phyloP scores from a whole-genome alignment of 768 basidiomycete species.

The Kwoniella sp. region DNA sequence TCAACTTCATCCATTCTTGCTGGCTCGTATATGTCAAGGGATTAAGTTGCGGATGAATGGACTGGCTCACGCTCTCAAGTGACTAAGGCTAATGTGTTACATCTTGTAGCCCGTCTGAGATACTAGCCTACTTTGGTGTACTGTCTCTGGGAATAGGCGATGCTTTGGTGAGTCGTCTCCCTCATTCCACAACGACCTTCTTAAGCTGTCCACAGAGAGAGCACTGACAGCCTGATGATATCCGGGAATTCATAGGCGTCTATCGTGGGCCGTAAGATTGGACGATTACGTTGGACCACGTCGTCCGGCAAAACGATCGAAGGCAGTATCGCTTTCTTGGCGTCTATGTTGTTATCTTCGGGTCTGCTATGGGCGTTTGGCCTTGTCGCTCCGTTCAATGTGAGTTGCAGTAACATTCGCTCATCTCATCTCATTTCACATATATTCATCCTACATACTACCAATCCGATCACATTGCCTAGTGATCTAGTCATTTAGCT shows the following conservation, averaged over 20 bases:
- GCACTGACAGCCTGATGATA: no score
- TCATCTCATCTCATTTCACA: no score
- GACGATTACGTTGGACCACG: constrained; percentile 79
- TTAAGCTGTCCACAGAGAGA: no score
- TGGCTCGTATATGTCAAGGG: no score
- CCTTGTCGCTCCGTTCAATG: constrained; percentile 73
- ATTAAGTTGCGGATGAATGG: no score
- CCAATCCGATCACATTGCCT: no score
- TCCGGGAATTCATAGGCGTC: constrained; percentile 80
- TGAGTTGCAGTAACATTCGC: no score
- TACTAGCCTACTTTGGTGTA: constrained; percentile 78
- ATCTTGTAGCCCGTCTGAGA: constrained; percentile 49
- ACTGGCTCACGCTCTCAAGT: no score
- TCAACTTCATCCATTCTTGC: no score
- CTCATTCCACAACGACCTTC: no score
- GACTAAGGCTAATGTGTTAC: constrained; percentile 43
- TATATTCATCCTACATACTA: no score
- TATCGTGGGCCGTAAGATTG: constrained; percentile 82
- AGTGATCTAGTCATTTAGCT: no score
- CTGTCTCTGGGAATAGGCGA: constrained; percentile 90
- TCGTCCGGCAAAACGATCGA: constrained; percentile 85
- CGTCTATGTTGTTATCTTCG: constrained; percentile 70
- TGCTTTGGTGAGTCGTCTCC: constrained; percentile 75
- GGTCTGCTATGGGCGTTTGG: constrained; percentile 72
- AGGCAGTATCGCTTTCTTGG: constrained; percentile 79